Base-by-base conservation (phyloP, 257 asterid species). In the Nicotiana undulata region DNA sequence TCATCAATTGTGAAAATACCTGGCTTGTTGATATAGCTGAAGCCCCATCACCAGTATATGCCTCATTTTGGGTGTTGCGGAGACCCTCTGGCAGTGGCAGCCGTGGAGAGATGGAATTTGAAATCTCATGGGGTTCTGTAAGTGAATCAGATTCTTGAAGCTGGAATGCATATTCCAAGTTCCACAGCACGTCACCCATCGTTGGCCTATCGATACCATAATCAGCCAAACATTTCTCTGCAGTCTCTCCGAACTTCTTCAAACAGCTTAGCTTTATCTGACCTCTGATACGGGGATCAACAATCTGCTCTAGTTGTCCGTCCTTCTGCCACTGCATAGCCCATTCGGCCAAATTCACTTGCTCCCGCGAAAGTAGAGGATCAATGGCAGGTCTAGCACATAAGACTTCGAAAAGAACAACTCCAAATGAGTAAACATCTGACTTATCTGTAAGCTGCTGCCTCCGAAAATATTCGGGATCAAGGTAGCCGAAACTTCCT, bases 131-230 rank as follows among this genome's bases (percentile, higher is more conserved):
- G 24, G 59, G 20, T 63, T 63, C 76, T 17, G 58, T 68, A 59
- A 37, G 17, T 63, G 76, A 52, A 76, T 65, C 89, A 31, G 84
- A 88, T 28, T 88, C 89, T 81, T 94, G 98, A 46, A 92, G 92
- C 88, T 88, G 97, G 85, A 88, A 85, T 0, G 85, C 91, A 6
- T 91, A 83, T 83, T 93, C 98, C 92, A 93, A 84, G 63, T 93
- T 93, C 97, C 97, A 93, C 84, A 93, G 63, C 34, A 93, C 96
- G 9, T 89, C 94, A 2, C 97, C 96, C 96, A 90, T 93, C 0
- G 85, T 85, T 8, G 97, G 97, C 88, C 97, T 89, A 80, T 93
- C 97, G 0, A 91, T 89, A 0, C 96, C 96, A 32, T 90, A 91
- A 1, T 93, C 94, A 5, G 91, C 96, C 60, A 91, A 80, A 70